Conservation (phyloP, 805 yeast genomes). For the Candida nitratophila region DNA sequence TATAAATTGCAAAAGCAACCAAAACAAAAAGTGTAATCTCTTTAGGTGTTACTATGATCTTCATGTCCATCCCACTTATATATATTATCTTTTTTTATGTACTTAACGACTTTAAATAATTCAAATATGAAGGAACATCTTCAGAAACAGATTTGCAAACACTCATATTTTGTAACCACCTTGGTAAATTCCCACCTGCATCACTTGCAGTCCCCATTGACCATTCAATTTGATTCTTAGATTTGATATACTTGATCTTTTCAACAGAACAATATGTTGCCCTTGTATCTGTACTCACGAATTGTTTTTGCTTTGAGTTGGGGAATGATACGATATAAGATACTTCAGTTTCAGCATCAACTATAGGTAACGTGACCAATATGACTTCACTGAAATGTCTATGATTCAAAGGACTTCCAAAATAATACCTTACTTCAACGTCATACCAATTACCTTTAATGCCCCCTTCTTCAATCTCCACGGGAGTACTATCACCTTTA, state of each 20-base stretch:
- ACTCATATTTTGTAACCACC: constrained; percentile 31
- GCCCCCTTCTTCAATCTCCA: constrained; percentile 7
- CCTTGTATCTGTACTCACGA: constrained; percentile 7
- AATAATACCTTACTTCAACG: constrained; percentile 27
- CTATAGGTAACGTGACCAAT: constrained; percentile 17
- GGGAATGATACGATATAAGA: constrained; percentile 28
- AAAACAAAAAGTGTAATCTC: no score
- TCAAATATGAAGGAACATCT: constrained; percentile 30
- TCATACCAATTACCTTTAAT: background rate
- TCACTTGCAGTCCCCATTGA: constrained; percentile 31
- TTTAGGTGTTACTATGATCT: no score
- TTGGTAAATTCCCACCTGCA: constrained; percentile 34
- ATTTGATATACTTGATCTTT: constrained; percentile 17
- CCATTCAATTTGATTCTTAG: constrained; percentile 22
- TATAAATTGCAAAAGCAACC: background rate
- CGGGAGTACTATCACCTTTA: constrained; percentile 11
- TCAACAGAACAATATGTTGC: constrained; percentile 32
- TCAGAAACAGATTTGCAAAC: constrained; percentile 31
- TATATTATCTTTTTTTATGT: background rate
- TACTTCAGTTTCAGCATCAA: constrained; percentile 14
- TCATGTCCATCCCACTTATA: background rate
- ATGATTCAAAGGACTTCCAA: constrained; percentile 28
- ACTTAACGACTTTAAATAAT: constrained; percentile 5
- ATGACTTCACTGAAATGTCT: constrained; percentile 31
- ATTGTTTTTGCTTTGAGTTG: constrained; percentile 10